These are phyloP conservation scores for Daedalea quercina DNA, from an alignment of 768 basidiomycete species.

Conservation along the genomic window DNA sequence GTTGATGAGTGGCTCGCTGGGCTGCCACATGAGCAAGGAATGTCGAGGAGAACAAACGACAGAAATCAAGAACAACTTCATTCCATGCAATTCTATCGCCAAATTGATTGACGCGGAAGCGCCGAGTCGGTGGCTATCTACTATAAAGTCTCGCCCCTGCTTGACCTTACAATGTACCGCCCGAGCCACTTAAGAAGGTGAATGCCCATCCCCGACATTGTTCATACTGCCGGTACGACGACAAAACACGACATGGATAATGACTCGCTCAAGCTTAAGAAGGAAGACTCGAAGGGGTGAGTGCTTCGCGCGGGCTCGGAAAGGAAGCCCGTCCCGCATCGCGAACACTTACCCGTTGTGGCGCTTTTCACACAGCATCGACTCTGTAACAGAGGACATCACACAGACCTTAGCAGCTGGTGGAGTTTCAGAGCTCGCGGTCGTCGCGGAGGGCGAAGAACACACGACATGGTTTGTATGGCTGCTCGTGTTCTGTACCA, in stretches of 20 bases:
- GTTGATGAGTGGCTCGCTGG: no score
- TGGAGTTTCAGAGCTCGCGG: slow-evolving; percentile 53
- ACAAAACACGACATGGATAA: background rate
- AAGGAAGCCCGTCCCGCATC: background rate
- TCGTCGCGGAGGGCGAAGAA: slow-evolving; percentile 61
- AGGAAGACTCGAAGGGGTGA: slow-evolving; percentile 1
- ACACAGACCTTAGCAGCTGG: slow-evolving; percentile 21
- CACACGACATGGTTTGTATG: slow-evolving; percentile 68
- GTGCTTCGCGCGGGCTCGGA: background rate
- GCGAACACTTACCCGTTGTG: background rate
- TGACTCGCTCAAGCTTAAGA: background rate
- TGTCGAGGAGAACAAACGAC: no score
- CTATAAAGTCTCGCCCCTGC: no score
- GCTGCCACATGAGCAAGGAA: no score
- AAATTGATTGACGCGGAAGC: no score
- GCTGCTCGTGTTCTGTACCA: slow-evolving; percentile 69
- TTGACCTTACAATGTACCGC: no score
- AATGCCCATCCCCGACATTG: background rate
- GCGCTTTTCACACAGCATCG: background rate
- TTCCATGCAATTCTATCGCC: no score
- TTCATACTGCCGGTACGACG: background rate
- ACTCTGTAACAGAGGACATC: slow-evolving; percentile 3
- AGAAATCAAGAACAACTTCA: no score
- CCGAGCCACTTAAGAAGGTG: background rate
- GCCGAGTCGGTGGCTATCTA: no score